Evolutionary conservation across 2,329 filamentous ascomycete genomes (phyloP).

Genomic region (Lachnellula suecica): DNA sequence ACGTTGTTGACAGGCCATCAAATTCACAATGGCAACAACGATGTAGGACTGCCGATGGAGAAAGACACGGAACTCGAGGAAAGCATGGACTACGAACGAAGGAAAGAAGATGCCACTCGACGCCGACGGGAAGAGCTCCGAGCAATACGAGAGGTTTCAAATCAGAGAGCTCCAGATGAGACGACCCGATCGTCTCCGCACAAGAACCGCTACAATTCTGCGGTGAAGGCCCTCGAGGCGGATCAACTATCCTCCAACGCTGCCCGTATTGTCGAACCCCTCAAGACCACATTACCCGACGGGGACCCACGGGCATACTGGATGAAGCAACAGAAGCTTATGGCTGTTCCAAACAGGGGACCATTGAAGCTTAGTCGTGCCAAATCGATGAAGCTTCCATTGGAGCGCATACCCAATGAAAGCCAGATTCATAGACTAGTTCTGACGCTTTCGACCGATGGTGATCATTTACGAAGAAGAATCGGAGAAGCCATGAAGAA

Average conservation of each 20-base stretch:
- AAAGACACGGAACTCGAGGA: conserved; percentile 25
- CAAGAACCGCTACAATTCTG: conserved; percentile 31
- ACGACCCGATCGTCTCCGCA: conserved; percentile 25
- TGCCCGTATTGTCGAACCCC: conserved; percentile 4
- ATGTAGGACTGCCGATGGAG: neutral
- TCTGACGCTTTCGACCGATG: conserved; percentile 12
- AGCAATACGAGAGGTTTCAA: conserved; percentile 9
- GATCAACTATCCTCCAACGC: neutral
- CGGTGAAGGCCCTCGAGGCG: conserved; percentile 22
- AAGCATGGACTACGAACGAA: conserved; percentile 33
- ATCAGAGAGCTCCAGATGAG: neutral
- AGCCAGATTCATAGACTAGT: conserved; percentile 22
- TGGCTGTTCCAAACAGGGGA: conserved; percentile 8
- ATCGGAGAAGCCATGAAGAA: conserved; percentile 3
- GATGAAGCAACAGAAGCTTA: conserved; percentile 29
- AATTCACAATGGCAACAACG: neutral
- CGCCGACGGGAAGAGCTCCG: conserved; percentile 27
- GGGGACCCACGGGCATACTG: conserved; percentile 32
- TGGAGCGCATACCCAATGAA: conserved; percentile 27
- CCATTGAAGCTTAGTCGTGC: conserved; percentile 21
- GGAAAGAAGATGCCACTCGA: conserved; percentile 30
- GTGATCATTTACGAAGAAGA: conserved; percentile 8
- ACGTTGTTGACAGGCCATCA: conserved; percentile 5
- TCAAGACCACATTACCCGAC: conserved; percentile 25
- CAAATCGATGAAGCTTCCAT: conserved; percentile 28